Conservation (phyloP, 768 basidiomycete species). For the Pleurotus ostreatus region DNA sequence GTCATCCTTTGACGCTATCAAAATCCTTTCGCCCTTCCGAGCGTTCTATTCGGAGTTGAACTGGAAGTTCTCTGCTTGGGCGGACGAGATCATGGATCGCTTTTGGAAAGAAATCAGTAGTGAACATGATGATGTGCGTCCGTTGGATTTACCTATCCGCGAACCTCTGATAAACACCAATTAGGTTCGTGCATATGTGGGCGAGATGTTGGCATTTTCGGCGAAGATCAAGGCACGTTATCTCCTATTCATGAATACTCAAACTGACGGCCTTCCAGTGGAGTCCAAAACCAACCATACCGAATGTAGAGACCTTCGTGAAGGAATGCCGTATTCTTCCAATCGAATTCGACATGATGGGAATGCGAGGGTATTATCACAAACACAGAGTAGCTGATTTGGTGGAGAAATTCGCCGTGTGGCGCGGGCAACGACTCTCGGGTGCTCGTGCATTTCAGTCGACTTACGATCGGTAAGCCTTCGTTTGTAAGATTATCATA, state of each 20-base stretch:
- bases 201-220: conserved; percentile 68
- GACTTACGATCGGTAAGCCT: conserved; percentile 69
- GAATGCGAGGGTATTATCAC: conserved; percentile 63
- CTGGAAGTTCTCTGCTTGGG: conserved; percentile 81
- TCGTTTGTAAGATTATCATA: background rate
- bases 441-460: conserved; percentile 81
- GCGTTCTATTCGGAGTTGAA: conserved; percentile 71
- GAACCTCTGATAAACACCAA: conserved; percentile 5
- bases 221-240: conserved; percentile 62
- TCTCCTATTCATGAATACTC: background rate
- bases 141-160: background rate
- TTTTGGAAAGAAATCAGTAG: conserved; percentile 70
- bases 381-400: conserved; percentile 54
- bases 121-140: conserved; percentile 74
- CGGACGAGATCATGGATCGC: conserved; percentile 57
- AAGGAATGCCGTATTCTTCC: conserved; percentile 58
- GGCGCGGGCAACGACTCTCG: conserved; percentile 68
- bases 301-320: conserved; percentile 59
- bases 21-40: conserved; percentile 63
- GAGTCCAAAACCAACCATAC: conserved; percentile 59
- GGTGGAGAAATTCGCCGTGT: conserved; percentile 58
- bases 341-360: conserved; percentile 69
- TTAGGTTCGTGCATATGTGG: conserved; percentile 72
- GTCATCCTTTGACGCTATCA: conserved; percentile 77
- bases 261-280: conserved; percentile 35